Conservation (phyloP, 2,329 filamentous ascomycete species). For the Pseudogymnoascus sp. region DNA sequence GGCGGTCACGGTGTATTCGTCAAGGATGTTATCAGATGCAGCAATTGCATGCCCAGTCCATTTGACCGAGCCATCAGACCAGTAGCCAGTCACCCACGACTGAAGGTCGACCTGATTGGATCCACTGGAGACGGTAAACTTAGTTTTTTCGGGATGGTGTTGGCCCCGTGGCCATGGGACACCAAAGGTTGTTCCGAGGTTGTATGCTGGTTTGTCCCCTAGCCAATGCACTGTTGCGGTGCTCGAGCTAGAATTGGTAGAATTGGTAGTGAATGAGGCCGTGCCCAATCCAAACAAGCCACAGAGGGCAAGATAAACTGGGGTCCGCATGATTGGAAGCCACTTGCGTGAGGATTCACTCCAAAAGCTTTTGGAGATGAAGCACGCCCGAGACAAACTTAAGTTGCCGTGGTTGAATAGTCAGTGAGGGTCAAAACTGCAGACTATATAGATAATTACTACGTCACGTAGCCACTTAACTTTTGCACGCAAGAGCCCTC, state of each 20-base stretch:
- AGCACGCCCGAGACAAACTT: background rate
- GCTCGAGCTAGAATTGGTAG: background rate
- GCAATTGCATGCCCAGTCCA: slow-evolving; percentile 52
- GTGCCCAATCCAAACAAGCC: background rate
- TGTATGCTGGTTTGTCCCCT: slow-evolving; percentile 14
- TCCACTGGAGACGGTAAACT: slow-evolving; percentile 14
- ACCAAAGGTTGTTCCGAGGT: slow-evolving; percentile 20
- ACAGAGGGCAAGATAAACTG: background rate
- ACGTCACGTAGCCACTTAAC: background rate
- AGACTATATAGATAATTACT: background rate
- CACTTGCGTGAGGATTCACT: background rate
- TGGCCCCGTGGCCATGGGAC: slow-evolving; percentile 18
- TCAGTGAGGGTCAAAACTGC: background rate
- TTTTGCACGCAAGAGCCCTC: background rate
- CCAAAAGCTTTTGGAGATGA: background rate
- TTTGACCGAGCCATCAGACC: slow-evolving; percentile 54
- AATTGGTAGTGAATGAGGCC: background rate
- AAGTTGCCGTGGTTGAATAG: background rate
- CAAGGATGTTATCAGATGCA: slow-evolving; percentile 30
- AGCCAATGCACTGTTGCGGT: slow-evolving; percentile 17
- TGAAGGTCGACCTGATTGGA: slow-evolving; percentile 31
- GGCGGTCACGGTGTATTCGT: slow-evolving; percentile 37
- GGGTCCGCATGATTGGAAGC: slow-evolving; percentile 2
- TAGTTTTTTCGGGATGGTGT: slow-evolving; percentile 13
- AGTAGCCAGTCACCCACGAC: slow-evolving; percentile 52